Evolutionary conservation across 257 asterid genomes (phyloP), one percentile per base, ranked within the genome.

Genomic region (Solanum rostratum): DNA sequence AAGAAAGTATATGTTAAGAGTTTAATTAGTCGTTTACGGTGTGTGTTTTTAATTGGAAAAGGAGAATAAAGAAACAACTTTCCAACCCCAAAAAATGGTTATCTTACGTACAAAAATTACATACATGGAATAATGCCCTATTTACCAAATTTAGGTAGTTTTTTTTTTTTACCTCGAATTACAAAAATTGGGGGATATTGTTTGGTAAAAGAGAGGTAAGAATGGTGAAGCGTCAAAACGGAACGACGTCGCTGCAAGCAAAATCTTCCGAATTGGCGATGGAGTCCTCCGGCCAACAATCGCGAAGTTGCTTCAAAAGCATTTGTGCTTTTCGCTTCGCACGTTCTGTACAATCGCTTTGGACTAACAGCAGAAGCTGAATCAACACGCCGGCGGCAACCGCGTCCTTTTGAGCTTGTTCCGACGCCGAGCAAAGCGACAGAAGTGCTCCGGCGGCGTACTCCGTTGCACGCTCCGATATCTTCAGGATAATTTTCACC

Each of bases 281-380:
- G 2, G 97, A 88, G 30, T 92, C 91, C 15, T 87, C 86, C 27
- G 99, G 98, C 98, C 98, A 97, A 83, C 98, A 91, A 88, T 93
- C 91, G 24, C 97, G 90, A 24, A 97, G 90, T 86, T 90, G 80
- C 92, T 97, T 97, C 84, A 97, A 90, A 85, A 97, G 90, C 98
- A 94, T 91, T 85, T 97, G 98, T 68, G 99, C 98, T 87, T 97
- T 97, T 50, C 98, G 90, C 80, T 97, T 97, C 6, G 98, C 99
- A 22, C 99, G 92, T 81, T 91, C 98, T 85, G 99, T 97, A 90
- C 99, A 97, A 83, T 93, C 99, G 92, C 98, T 95, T 89, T 97
- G 99, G 3, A 97, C 97, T 18, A 97, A 90, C 45, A 97, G 86
- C 45, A 97, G 90, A 88, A 97, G 55, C 89, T 95, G 98, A 62